These are phyloP conservation scores for Cruciata laevipes DNA, from an alignment of 257 asterid genomes.

Conservation along the genomic window DNA sequence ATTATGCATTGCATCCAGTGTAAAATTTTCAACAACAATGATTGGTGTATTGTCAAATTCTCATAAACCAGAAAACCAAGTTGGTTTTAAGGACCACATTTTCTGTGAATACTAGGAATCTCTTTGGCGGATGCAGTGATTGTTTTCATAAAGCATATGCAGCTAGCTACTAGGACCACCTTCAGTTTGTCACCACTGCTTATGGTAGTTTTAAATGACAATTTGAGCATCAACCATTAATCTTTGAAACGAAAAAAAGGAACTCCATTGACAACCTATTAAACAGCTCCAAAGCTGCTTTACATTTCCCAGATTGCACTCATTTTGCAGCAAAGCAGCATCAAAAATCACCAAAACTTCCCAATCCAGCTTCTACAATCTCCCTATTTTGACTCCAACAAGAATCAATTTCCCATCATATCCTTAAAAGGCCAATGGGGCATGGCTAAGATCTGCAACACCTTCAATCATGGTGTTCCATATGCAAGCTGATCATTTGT, in stretches of 20 bases:
- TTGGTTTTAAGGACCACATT: background rate
- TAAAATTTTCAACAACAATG: background rate
- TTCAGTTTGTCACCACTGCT: background rate
- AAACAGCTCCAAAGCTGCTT: background rate
- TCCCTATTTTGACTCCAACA: conserved; percentile 18
- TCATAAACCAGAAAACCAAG: background rate
- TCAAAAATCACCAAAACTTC: background rate
- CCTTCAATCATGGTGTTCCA: conserved; percentile 44
- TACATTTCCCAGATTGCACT: background rate
- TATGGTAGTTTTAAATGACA: background rate
- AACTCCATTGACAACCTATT: background rate
- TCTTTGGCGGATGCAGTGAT: background rate
- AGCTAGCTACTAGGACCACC: background rate
- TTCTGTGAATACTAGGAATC: background rate
- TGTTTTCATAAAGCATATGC: background rate
- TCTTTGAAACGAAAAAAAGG: background rate
- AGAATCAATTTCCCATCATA: conserved; percentile 29
- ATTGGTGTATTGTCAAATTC: background rate
- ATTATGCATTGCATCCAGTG: background rate
- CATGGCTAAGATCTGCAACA: conserved; percentile 30
- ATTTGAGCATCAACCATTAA: background rate
- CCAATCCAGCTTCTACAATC: background rate
- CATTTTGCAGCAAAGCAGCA: background rate
- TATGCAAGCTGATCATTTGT: background rate
- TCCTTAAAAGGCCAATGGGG: conserved; percentile 28